These are phyloP conservation scores for Tilletia caries DNA, from an alignment of 1,284 basidiomycete genomes.

Conservation along the genomic window DNA sequence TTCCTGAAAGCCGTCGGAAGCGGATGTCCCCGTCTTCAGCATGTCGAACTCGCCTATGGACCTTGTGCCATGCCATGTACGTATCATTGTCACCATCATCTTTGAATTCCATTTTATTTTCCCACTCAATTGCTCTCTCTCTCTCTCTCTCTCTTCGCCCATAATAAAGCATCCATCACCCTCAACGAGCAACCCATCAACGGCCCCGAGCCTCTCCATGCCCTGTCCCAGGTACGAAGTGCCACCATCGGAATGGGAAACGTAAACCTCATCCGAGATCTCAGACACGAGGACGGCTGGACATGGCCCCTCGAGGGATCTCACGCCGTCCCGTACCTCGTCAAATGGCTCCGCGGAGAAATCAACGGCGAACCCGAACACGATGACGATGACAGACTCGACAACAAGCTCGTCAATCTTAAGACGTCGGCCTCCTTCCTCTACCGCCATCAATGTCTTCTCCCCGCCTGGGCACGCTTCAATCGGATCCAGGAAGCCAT, in stretches of 20 bases:
- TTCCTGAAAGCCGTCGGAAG: background rate
- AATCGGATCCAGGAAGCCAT: background rate
- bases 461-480: background rate
- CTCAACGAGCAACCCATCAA: background rate
- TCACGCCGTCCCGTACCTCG: background rate
- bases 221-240: background rate
- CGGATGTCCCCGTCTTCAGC: background rate
- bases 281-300: too few species aligned
- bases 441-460: background rate
- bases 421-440: background rate
- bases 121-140: background rate
- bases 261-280: too few species aligned
- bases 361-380: background rate
- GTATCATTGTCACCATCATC: background rate
- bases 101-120: background rate
- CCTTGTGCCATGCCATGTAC: background rate
- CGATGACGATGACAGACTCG: background rate
- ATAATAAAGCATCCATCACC: background rate
- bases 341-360: background rate
- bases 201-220: background rate
- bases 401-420: slow-evolving; percentile 3
- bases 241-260: background rate
- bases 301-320: too few species aligned
- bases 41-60: background rate
- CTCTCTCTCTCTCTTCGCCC: background rate